A percentile compares a stretch with the other conserved stretches of the same genome.
phyloP scores from a whole-genome alignment of 169 alveolate species.

The Plasmodium yoelii region DNA sequence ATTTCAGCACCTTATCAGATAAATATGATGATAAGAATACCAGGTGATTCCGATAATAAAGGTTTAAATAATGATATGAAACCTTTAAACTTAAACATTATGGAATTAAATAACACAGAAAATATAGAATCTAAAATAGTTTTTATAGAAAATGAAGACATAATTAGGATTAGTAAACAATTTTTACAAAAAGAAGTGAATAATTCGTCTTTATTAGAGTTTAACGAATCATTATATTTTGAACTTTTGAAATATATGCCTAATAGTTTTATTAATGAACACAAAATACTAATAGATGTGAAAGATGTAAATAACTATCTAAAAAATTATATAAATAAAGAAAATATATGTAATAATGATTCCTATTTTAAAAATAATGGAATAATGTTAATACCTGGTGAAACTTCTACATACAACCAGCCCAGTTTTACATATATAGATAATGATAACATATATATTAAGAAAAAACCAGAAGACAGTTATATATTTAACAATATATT shows the following conservation, averaged over 20 bases:
- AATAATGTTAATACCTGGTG: slow-evolving; percentile 6
- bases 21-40: neutral
- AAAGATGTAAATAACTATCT: neutral
- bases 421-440: slow-evolving; percentile 60
- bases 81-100: no score
- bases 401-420: slow-evolving; percentile 4
- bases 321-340: neutral
- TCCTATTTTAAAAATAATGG: slow-evolving; percentile 16
- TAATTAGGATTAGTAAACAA: neutral
- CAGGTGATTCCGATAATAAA: slow-evolving; percentile 1
- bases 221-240: slow-evolving; percentile 1
- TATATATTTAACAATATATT: slow-evolving; percentile 43
- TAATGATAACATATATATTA: slow-evolving; percentile 16
- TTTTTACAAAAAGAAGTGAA: neutral
- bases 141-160: neutral
- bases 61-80: neutral
- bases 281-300: neutral
- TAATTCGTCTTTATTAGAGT: neutral
- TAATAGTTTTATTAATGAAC: neutral
- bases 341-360: neutral
- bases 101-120: neutral
- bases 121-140: no score
- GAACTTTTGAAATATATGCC: neutral
- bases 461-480: slow-evolving; percentile 23
- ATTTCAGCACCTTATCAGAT: slow-evolving; percentile 38